Evolutionary conservation across 257 asterid genomes (phyloP).

Genomic region (Solanum commersonii): DNA sequence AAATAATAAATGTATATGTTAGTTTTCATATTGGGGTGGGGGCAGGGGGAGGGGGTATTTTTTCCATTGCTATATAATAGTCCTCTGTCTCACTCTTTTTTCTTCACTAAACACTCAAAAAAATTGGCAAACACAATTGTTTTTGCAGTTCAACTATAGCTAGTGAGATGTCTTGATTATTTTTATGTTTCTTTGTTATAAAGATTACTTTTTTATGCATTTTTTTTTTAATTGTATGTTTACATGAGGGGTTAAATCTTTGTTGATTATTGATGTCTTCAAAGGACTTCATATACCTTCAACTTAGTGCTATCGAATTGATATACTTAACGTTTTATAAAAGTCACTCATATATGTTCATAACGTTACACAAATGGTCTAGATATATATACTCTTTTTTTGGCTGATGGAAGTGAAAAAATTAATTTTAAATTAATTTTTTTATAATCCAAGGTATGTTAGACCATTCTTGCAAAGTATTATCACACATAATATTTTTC

Average conservation of each 20-base stretch:
- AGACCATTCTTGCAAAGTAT: too few species aligned
- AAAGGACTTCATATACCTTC: neutral
- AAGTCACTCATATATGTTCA: too few species aligned
- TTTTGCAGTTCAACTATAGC: neutral
- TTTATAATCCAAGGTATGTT: too few species aligned
- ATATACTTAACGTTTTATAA: too few species aligned
- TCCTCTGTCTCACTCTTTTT: neutral
- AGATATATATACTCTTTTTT: too few species aligned
- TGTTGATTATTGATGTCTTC: neutral
- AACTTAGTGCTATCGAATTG: neutral
- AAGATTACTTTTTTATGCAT: neutral
- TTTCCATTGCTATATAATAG: neutral
- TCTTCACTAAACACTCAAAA: neutral
- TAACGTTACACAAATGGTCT: neutral
- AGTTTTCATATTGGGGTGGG: too few species aligned
- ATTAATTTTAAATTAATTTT: rapidly evolving
- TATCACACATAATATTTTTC: too few species aligned
- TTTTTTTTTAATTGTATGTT: too few species aligned
- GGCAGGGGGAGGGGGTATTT: too few species aligned
- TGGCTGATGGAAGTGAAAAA: too few species aligned
- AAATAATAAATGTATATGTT: too few species aligned
- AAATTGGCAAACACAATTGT: neutral
- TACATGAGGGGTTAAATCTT: too few species aligned
- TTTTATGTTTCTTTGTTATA: neutral
- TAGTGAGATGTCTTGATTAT: neutral